Conservation (phyloP, 139 green algal genomes). For the Mesostigma viride region DNA sequence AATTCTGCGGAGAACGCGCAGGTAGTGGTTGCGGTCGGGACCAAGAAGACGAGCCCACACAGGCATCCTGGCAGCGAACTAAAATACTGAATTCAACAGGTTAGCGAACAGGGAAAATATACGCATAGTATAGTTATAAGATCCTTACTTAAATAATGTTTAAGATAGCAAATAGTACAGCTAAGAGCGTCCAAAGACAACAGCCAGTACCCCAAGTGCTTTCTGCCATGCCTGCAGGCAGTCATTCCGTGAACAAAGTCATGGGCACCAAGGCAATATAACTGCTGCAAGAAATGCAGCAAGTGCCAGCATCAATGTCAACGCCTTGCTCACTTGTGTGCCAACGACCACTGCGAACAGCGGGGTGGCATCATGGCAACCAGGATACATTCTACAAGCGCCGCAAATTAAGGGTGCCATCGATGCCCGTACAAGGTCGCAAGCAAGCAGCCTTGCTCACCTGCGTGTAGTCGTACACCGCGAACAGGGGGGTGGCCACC, state of each 20-base stretch:
- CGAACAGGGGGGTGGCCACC: slow-evolving; percentile 53
- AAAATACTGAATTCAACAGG: neutral
- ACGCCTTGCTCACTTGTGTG: too few relatives aligned
- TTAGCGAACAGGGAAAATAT: neutral
- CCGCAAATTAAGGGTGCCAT: neutral
- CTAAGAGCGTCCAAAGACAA: too few relatives aligned
- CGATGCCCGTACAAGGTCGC: neutral
- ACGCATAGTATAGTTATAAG: neutral
- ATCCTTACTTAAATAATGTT: too few relatives aligned
- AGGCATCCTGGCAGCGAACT: neutral
- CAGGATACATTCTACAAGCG: neutral
- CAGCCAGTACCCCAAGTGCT: too few relatives aligned
- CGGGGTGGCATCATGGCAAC: neutral
- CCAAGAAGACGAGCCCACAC: neutral
- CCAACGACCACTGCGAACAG: too few relatives aligned
- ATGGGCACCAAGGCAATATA: neutral
- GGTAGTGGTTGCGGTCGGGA: neutral
- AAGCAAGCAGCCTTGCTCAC: slow-evolving; percentile 8
- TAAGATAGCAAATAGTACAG: too few relatives aligned
- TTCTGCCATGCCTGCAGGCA: too few relatives aligned
- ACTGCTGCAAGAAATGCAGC: neutral
- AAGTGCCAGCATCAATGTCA: neutral
- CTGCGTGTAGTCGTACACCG: slow-evolving; percentile 29
- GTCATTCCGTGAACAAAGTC: neutral
- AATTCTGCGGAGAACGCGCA: neutral